Conservation (phyloP, 2,329 filamentous ascomycete genomes). For the Pseudopithomyces maydicus region DNA sequence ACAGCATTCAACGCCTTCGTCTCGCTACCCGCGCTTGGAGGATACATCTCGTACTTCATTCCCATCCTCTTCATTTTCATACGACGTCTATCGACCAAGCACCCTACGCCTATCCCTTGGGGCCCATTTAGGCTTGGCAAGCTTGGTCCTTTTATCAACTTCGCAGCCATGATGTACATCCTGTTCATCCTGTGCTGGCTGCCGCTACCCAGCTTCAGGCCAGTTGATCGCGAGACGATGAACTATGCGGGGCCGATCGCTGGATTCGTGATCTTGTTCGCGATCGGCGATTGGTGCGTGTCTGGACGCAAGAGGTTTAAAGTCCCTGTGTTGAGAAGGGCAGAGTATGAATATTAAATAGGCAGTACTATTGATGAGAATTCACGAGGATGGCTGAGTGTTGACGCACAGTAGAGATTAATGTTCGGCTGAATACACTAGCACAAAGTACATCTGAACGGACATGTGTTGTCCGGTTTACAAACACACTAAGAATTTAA, state of each 20-base stretch:
- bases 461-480: too few species aligned
- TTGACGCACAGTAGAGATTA: too few species aligned
- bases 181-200: slow-evolving; percentile 32
- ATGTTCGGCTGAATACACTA: too few species aligned
- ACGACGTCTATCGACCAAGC: slow-evolving; percentile 14
- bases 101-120: slow-evolving; percentile 18
- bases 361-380: neutral
- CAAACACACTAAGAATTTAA: too few species aligned
- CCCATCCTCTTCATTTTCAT: slow-evolving; percentile 31
- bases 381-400: too few species aligned
- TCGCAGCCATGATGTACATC: slow-evolving; percentile 26
- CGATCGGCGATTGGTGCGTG: slow-evolving; percentile 28
- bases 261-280: slow-evolving; percentile 23
- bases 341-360: neutral
- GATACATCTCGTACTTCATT: slow-evolving; percentile 38
- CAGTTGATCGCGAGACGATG: slow-evolving; percentile 24
- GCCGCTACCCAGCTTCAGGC: slow-evolving; percentile 29
- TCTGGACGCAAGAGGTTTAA: slow-evolving; percentile 31
- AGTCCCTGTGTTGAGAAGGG: slow-evolving; percentile 19
- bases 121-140: slow-evolving; percentile 29
- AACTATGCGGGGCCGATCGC: slow-evolving; percentile 37
- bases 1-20: slow-evolving; percentile 38
- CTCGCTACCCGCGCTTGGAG: slow-evolving; percentile 33
- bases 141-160: slow-evolving; percentile 26
- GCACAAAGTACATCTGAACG: too few species aligned